These are phyloP conservation scores for Ophiognomonia clavigignenti-juglandacearum DNA, from an alignment of 2,329 filamentous ascomycete genomes.

Conservation along the genomic window DNA sequence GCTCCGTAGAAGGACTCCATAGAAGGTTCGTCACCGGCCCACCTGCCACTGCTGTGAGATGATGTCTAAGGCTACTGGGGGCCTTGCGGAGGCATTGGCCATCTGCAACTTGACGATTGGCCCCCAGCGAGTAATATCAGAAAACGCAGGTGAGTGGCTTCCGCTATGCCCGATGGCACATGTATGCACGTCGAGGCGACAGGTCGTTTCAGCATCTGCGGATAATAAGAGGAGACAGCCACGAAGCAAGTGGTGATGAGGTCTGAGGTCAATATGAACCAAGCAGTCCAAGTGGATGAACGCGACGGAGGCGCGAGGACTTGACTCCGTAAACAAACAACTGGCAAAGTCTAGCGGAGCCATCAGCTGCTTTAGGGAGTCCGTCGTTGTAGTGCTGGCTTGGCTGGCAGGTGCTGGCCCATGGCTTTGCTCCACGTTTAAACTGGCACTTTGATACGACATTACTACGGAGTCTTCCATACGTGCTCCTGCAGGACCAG, in stretches of 20 bases:
- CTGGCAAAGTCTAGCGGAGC: constrained; percentile 2
- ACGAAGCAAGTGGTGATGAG: constrained; percentile 1
- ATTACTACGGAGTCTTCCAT: too few species aligned
- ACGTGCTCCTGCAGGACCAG: constrained; percentile 10
- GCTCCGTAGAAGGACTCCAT: constrained; percentile 9
- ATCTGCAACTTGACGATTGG: too few species aligned
- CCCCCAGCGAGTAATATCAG: too few species aligned
- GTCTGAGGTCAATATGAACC: neutral
- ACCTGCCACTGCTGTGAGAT: too few species aligned
- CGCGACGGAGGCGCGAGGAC: neutral
- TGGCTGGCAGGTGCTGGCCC: constrained; percentile 8
- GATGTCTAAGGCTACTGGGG: too few species aligned
- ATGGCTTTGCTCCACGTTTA: constrained; percentile 12
- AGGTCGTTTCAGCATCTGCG: neutral
- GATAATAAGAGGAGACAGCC: neutral
- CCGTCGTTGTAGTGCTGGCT: neutral
- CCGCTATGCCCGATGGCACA: neutral
- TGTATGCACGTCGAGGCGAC: neutral
- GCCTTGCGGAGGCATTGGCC: too few species aligned
- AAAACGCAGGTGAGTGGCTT: too few species aligned
- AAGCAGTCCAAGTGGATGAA: too few species aligned
- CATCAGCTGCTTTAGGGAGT: constrained; percentile 1
- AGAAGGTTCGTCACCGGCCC: constrained; percentile 14
- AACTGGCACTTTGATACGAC: too few species aligned
- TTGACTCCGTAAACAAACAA: neutral